Evolutionary conservation across 2,329 filamentous ascomycete species (phyloP).

Genomic region (Fusarium sp.): DNA sequence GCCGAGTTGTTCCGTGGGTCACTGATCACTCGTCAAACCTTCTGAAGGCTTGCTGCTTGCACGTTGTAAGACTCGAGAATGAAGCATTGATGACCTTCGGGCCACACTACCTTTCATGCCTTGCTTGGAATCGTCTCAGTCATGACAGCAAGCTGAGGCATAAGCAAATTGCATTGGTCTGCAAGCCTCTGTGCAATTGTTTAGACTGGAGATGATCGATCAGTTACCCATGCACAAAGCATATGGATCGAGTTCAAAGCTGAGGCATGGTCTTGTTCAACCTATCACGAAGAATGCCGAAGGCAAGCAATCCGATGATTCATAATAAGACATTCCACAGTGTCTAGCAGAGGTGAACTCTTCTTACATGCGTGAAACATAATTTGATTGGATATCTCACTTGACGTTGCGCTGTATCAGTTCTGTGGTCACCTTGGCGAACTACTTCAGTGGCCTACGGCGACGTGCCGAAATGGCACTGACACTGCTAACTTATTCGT

Average conservation of each 20-base stretch:
- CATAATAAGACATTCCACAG: background rate
- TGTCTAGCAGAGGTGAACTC: background rate
- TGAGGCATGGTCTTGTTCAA: conserved; percentile 4
- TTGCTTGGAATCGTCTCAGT: background rate
- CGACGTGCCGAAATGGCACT: conserved; percentile 29
- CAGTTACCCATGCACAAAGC: background rate
- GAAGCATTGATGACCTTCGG: conserved; percentile 2
- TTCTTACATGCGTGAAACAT: conserved; percentile 1
- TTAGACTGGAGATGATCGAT: background rate
- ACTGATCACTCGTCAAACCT: conserved; percentile 14
- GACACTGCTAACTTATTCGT: conserved; percentile 4
- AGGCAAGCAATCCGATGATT: background rate
- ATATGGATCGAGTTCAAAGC: background rate
- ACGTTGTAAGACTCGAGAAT: conserved; percentile 36
- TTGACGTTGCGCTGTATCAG: conserved; percentile 25
- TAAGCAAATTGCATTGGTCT: background rate
- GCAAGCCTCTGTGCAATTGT: background rate
- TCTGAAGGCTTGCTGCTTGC: conserved; percentile 27
- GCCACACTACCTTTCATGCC: conserved; percentile 4
- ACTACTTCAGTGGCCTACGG: conserved; percentile 16
- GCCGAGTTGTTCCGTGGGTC: conserved; percentile 1
- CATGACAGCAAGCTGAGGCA: background rate
- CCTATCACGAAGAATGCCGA: conserved; percentile 12
- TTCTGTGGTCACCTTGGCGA: conserved; percentile 14
- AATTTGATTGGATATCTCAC: conserved; percentile 23